Evolutionary conservation across 306 rosid genomes (phyloP).

Genomic region (Glycine tomentella): DNA sequence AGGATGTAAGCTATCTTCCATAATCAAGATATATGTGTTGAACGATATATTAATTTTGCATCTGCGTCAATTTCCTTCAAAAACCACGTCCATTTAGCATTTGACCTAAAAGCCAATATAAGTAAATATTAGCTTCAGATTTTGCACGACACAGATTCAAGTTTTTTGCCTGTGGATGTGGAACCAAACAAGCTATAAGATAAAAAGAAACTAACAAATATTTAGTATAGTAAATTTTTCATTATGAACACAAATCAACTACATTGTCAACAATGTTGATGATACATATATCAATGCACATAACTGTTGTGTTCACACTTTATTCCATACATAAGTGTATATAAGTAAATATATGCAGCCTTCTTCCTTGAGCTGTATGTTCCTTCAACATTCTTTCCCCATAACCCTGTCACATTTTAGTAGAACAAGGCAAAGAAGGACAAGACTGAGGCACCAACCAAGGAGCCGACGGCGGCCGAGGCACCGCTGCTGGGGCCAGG

Average conservation of each 20-base stretch:
- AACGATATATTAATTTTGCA: too few relatives aligned
- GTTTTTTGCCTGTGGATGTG: too few relatives aligned
- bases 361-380: background rate
- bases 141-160: too few relatives aligned
- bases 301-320: conserved; percentile 5
- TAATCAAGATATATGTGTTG: too few relatives aligned
- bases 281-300: background rate
- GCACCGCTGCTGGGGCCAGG: conserved; percentile 56
- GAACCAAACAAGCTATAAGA: background rate
- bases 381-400: background rate
- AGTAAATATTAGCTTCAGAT: too few relatives aligned
- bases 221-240: background rate
- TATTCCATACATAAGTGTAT: background rate
- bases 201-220: background rate
- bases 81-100: too few relatives aligned
- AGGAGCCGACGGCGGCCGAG: conserved; percentile 53
- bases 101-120: too few relatives aligned
- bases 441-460: conserved; percentile 63
- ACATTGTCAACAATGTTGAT: background rate
- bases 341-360: background rate
- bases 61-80: too few relatives aligned
- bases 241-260: conserved; percentile 2
- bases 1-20: too few relatives aligned
- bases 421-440: conserved; percentile 63
- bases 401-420: conserved; percentile 16